phyloP scores from a whole-genome alignment of 768 basidiomycete genomes.

The Piloderma croceum region DNA sequence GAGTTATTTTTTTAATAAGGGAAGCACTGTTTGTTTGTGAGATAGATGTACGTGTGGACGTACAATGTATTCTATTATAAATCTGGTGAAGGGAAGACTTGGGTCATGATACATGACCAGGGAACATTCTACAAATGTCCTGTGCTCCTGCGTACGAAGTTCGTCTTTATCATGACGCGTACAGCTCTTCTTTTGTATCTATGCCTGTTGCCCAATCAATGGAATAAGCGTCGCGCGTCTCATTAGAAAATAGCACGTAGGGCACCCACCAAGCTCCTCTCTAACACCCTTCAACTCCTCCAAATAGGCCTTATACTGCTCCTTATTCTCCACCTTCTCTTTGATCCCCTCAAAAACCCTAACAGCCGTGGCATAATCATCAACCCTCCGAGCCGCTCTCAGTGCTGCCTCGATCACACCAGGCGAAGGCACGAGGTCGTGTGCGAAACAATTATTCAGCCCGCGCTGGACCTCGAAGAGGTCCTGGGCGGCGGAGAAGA shows the following conservation, averaged over 20 bases:
- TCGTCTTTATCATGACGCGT: conserved; percentile 23
- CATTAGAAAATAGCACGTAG: conserved; percentile 4
- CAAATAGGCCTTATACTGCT: conserved; percentile 91
- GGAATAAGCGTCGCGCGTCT: conserved; percentile 2
- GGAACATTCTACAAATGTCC: too few relatives aligned
- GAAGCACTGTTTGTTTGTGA: too few relatives aligned
- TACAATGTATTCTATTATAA: too few relatives aligned
- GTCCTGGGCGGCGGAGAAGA: conserved; percentile 91
- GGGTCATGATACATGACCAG: too few relatives aligned
- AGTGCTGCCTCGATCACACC: conserved; percentile 83
- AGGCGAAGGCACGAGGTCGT: conserved; percentile 89
- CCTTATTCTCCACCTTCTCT: conserved; percentile 97
- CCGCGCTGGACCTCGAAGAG: conserved; percentile 99
- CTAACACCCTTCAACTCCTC: conserved; percentile 83
- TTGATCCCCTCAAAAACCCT: conserved; percentile 92
- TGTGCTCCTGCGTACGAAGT: too few relatives aligned
- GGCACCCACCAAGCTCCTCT: conserved; percentile 79
- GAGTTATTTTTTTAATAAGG: too few relatives aligned
- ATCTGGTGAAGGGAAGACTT: too few relatives aligned
- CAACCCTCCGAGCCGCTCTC: conserved; percentile 81
- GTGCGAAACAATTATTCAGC: conserved; percentile 98
- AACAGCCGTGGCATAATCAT: conserved; percentile 97
- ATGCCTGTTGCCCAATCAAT: conserved; percentile 38
- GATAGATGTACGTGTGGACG: too few relatives aligned
- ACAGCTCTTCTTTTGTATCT: conserved; percentile 59